Conservation (phyloP, 371 early-diverging fungal genomes). For the Haplosporangium sp. region DNA sequence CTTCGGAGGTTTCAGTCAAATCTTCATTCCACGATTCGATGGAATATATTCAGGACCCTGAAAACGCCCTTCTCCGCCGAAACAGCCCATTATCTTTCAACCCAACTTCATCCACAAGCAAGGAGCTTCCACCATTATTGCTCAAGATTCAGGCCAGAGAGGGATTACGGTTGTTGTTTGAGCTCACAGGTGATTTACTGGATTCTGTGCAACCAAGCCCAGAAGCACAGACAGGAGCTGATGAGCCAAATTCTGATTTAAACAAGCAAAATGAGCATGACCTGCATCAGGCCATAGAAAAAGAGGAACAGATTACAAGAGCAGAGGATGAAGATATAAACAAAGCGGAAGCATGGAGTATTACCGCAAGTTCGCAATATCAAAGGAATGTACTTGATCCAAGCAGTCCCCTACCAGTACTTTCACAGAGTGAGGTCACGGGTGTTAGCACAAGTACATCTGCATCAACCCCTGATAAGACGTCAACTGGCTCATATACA, state of each 20-base stretch:
- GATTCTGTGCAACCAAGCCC: conserved; percentile 19
- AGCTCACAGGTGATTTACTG: conserved; percentile 29
- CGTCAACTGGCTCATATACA: neutral
- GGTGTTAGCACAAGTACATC: conserved; percentile 3
- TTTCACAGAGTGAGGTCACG: conserved; percentile 5
- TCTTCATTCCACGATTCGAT: conserved; percentile 3
- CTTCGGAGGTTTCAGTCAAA: conserved; percentile 14
- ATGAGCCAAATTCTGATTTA: conserved; percentile 4
- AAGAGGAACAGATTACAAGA: conserved; percentile 5
- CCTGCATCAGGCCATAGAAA: neutral
- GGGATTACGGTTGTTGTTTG: conserved; percentile 25
- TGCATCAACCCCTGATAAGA: conserved; percentile 3
- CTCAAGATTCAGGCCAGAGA: conserved; percentile 29
- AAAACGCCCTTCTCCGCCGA: conserved; percentile 3
- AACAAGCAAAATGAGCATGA: neutral
- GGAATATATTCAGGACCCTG: conserved; percentile 23
- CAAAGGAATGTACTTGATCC: neutral
- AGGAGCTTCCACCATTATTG: conserved; percentile 17
- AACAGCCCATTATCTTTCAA: neutral
- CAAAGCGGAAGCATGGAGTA: neutral
- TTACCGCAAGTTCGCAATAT: neutral
- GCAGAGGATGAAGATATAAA: neutral
- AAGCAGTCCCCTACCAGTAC: neutral
- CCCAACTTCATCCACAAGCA: conserved; percentile 1
- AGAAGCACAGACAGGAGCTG: conserved; percentile 14